Percentiles rank a stretch among this genome's conserved stretches.
Evolutionary conservation across 306 rosid species (phyloP).

Genomic region (Ochetophila trinervis): DNA sequence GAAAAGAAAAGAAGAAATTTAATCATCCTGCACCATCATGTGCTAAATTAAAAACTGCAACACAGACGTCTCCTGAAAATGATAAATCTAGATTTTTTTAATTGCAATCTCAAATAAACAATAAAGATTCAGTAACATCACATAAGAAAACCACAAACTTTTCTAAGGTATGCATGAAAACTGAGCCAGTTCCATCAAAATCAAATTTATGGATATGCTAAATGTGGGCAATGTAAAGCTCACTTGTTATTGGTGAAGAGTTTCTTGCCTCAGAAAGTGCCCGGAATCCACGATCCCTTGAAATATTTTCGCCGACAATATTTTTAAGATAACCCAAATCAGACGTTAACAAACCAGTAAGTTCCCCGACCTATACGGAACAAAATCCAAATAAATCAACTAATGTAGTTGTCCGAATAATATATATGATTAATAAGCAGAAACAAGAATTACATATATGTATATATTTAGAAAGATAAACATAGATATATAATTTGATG

Average conservation of each 20-base stretch:
- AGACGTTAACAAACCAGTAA: constrained; percentile 85
- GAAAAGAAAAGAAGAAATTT: constrained; percentile 26
- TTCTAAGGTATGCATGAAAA: background rate
- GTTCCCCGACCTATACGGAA: constrained; percentile 75
- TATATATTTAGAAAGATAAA: too few relatives aligned
- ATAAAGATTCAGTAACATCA: background rate
- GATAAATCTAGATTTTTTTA: constrained; percentile 8
- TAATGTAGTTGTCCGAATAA: background rate
- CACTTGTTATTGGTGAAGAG: constrained; percentile 88
- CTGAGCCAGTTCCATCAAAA: constrained; percentile 2
- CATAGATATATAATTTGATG: background rate
- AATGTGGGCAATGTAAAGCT: constrained; percentile 77
- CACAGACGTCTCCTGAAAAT: constrained; percentile 5
- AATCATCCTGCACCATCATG: constrained; percentile 15
- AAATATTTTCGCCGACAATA: constrained; percentile 75
- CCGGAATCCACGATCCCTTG: constrained; percentile 97
- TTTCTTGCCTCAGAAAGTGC: constrained; percentile 99
- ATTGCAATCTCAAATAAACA: constrained; percentile 11
- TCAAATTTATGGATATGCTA: constrained; percentile 42
- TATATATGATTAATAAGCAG: constrained; percentile 2
- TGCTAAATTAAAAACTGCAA: constrained; percentile 26
- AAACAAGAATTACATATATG: background rate
- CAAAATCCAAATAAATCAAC: constrained; percentile 38
- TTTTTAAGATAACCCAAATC: constrained; percentile 83
- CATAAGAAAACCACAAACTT: background rate